Base-by-base conservation (phyloP, 768 basidiomycete genomes). In the Fomitopsis pulvina region DNA sequence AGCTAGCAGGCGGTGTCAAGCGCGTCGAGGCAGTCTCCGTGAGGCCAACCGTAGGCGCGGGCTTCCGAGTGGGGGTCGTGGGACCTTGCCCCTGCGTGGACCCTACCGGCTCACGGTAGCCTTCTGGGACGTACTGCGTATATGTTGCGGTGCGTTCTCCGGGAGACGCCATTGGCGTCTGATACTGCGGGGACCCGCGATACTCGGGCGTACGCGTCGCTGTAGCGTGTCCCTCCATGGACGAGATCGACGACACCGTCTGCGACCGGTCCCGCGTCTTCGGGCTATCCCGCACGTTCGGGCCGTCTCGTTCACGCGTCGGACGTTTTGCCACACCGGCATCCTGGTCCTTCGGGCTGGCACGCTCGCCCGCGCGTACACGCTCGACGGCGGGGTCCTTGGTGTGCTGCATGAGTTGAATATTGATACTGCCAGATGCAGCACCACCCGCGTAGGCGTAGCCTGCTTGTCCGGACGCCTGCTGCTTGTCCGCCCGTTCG, bases 401-500 rank as follows among this genome's bases (percentile, higher is more conserved):
- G 29, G 50, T 47, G 11, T 39, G 4, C 21, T 34, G 29, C 39
- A 34, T 28, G 18, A 45, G 9, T 30, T 46, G 55, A 29, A 18
- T 20, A 65, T 73, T 76, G 2, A 71, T 57, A 20, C 67, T 57
- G 54, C 61, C 68, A 37, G 68, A 71, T 49, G 68, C 67, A 30
- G 73, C 72, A 54, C 73, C 73, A 47, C 73, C 73, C 39, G 73
- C 73, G 58, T 74, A 74, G 4, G 73, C 73, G 4, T 75, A 56
- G 68, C 76, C 68, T 48, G 71, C 65, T 48, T 67, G 68, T n/a
- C 63, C 63, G 14, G 54, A 66, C 56, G 59, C 64, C 60, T 81
- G 81, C 48, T 81, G 78, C 53, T 78, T 66, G 63, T 85, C 81
- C n/a, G 80, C 81, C 38, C 79, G 76, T 60, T 87, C 85, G 53